These are phyloP conservation scores for Avena insularis DNA, from an alignment of 176 grass and related monocot species.

Conservation along the genomic window DNA sequence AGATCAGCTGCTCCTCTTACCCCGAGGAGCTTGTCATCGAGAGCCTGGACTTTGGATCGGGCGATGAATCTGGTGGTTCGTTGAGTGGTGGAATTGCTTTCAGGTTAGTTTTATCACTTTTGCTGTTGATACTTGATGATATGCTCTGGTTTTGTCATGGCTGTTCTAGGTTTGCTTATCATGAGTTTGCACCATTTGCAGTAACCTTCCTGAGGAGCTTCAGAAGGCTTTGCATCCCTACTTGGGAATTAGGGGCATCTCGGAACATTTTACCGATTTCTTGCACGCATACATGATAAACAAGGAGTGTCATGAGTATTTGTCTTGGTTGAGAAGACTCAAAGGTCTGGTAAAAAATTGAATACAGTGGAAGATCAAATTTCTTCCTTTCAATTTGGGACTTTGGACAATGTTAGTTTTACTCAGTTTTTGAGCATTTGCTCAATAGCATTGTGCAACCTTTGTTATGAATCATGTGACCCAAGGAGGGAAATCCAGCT, in stretches of 20 bases:
- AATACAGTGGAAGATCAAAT: neutral
- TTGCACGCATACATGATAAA: constrained; percentile 60
- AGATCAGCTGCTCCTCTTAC: constrained; percentile 51
- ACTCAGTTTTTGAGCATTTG: neutral
- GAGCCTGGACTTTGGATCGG: constrained; percentile 26
- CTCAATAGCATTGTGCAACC: neutral
- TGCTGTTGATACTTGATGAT: neutral
- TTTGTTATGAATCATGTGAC: neutral
- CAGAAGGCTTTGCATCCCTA: constrained; percentile 44
- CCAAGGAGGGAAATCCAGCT: neutral
- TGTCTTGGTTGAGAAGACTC: constrained; percentile 53
- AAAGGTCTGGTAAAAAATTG: constrained; percentile 43
- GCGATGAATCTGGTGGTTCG: constrained; percentile 10
- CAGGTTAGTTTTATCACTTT: constrained; percentile 4
- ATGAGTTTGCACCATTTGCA: constrained; percentile 26
- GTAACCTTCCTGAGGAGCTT: constrained; percentile 44
- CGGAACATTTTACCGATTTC: constrained; percentile 39
- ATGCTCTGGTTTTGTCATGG: neutral
- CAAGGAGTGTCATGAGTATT: constrained; percentile 53
- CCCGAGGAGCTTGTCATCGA: constrained; percentile 39
- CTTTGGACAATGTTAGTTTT: neutral
- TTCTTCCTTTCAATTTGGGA: neutral
- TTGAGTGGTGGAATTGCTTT: constrained; percentile 34
- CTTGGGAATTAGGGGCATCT: constrained; percentile 49
- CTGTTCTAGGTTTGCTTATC: constrained; percentile 14